Evolutionary conservation across 1,284 basidiomycete species (phyloP), one percentile per base, ranked within the genome.

Genomic region (Heterobasidion occidentale): DNA sequence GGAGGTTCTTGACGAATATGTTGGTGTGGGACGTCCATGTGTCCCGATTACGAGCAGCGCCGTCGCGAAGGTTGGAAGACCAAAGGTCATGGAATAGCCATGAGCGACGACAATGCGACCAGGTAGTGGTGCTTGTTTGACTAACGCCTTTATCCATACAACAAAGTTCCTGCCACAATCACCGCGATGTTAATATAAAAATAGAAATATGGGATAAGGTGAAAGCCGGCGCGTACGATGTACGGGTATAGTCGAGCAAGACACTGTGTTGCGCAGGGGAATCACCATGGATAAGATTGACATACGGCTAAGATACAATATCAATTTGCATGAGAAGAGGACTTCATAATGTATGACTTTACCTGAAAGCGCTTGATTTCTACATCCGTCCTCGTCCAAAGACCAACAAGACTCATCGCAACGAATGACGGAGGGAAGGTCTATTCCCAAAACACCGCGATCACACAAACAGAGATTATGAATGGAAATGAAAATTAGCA

Each of bases 301-400:
- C 73, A 62, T 80, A 81, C 9, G 79, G 79, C 77, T 79, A 53
- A 36, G 34, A 17, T 2, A 34, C 14, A 7, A 61, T 12, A 53
- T 46, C 20, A 7, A 27, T 27, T 27, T 2, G 3, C 33, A 36
- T 9, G 2, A 53, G 42, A 9, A 19, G 53, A 34, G n/a, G 19
- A 34, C n/a, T n/a, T n/a, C 6, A 38, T n/a, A 51, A 38, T n/a
- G 20, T 33, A 12, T 35, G 6, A n/a, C 15, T 27, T 34, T 27
- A 75, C 77, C 71, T 80, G 79, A 67, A 80, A 74, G 62, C 76
- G 77, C 61, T 80, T 78, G 55, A 81, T 76, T 57, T 80, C 78
- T 20, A 77, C 70, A 60, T 80, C 78, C 9, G 77, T 79, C 78
- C 77, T 79, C 9, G 77, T 66, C 78, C 78, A 81, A 51, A 80